A percentile compares a stretch with the other conserved stretches of the same genome.
phyloP scores from a whole-genome alignment of 2,329 filamentous ascomycete species.

The Bipolaris sorokiniana region DNA sequence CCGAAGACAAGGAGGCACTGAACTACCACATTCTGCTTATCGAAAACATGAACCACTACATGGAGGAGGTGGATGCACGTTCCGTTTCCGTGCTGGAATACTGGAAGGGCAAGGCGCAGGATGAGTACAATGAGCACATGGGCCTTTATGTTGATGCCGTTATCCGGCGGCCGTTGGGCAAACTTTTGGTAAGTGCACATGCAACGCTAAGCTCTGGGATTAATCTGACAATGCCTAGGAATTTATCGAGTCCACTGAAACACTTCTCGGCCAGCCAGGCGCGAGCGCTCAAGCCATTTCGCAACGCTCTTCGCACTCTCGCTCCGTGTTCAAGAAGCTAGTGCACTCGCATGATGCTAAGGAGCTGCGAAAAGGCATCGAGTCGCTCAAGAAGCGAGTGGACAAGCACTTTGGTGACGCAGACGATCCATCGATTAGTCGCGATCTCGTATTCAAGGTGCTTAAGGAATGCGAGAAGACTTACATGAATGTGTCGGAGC shows the following conservation, averaged over 20 bases:
- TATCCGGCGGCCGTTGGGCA: constrained; percentile 86
- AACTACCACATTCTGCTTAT: constrained; percentile 98
- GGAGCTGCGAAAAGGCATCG: constrained; percentile 88
- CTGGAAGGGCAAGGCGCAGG: constrained; percentile 78
- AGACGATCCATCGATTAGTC: constrained; percentile 72
- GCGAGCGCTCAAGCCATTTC: constrained; percentile 67
- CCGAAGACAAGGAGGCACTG: constrained; percentile 93
- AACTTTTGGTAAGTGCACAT: constrained; percentile 66
- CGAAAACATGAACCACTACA: constrained; percentile 98
- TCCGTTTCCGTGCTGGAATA: constrained; percentile 77
- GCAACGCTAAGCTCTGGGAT: not conserved
- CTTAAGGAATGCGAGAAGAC: constrained; percentile 64
- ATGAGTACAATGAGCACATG: constrained; percentile 87
- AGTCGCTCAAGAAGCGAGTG: constrained; percentile 85
- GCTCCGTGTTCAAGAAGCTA: constrained; percentile 83
- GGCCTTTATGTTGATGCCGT: constrained; percentile 84
- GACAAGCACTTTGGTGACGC: constrained; percentile 97
- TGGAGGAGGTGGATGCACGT: constrained; percentile 83
- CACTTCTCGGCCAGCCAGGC: constrained; percentile 63
- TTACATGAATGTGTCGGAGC: constrained; percentile 62
- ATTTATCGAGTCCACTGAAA: constrained; percentile 87
- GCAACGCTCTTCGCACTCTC: constrained; percentile 80
- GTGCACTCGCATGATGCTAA: constrained; percentile 79
- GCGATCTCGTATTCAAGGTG: constrained; percentile 64
- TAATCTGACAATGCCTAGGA: constrained; percentile 57